Percentiles rank a stretch among this genome's conserved stretches.
Conservation (phyloP, 331 rosid species). For the Quercus phellos region DNA sequence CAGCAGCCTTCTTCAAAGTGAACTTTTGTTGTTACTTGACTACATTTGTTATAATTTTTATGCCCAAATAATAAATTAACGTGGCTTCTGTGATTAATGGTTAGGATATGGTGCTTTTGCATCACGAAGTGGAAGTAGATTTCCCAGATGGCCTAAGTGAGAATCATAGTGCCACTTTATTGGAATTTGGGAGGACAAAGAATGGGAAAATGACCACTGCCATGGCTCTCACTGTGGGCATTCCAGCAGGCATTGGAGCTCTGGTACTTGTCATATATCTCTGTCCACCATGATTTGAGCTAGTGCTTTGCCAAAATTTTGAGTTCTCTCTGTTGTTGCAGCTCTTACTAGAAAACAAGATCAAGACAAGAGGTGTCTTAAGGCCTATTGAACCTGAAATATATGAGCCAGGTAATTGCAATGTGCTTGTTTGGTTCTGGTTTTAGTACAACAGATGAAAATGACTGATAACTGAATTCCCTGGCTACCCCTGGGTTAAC, state of each 20-base stretch:
- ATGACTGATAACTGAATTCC: neutral
- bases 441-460: neutral
- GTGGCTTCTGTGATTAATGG: conserved; percentile 21
- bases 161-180: conserved; percentile 70
- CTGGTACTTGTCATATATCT: conserved; percentile 45
- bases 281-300: conserved; percentile 7
- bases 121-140: conserved; percentile 84
- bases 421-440: conserved; percentile 8
- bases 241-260: conserved; percentile 86
- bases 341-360: conserved; percentile 80
- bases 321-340: conserved; percentile 27
- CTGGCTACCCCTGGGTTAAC: neutral
- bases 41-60: neutral
- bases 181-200: conserved; percentile 66
- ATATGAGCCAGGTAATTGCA: conserved; percentile 66
- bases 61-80: neutral
- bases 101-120: conserved; percentile 96
- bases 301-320: conserved; percentile 5
- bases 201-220: conserved; percentile 66
- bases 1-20: neutral
- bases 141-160: conserved; percentile 51
- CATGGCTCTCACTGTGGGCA: conserved; percentile 93
- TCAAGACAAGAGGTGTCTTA: conserved; percentile 81
- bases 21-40: neutral
- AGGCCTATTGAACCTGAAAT: conserved; percentile 81